Conservation (phyloP, 768 basidiomycete species). For the Lactarius psammicola region DNA sequence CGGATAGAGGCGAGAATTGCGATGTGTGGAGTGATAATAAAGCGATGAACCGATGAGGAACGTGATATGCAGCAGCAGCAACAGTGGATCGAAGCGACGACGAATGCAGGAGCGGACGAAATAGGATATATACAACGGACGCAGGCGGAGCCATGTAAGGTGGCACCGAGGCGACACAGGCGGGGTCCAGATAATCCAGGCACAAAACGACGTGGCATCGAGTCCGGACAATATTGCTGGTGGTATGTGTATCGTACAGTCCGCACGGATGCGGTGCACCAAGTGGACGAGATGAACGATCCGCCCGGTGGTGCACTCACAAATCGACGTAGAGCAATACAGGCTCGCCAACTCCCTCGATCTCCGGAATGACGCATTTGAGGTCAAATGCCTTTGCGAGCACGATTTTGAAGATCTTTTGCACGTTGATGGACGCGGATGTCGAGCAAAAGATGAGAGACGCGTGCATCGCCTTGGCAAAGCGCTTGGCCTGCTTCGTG, state of each 20-base stretch:
- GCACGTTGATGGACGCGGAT: constrained; percentile 97
- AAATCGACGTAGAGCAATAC: constrained; percentile 92
- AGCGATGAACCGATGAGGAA: constrained; percentile 26
- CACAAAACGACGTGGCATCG: constrained; percentile 12
- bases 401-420: constrained; percentile 99
- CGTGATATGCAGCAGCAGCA: constrained; percentile 30
- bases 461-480: constrained; percentile 98
- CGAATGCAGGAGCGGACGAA: constrained; percentile 18
- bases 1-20: constrained; percentile 21
- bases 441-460: constrained; percentile 99
- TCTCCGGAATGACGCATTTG: constrained; percentile 98
- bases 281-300: not conserved
- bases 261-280: constrained; percentile 2
- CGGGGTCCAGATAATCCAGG: not conserved
- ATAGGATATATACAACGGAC: constrained; percentile 23
- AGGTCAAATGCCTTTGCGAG: constrained; percentile 96
- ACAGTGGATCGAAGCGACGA: constrained; percentile 26
- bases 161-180: not conserved
- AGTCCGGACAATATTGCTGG: constrained; percentile 13
- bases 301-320: constrained; percentile 35
- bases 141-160: constrained; percentile 6
- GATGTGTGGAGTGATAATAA: constrained; percentile 22
- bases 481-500: constrained; percentile 98
- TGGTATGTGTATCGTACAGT: constrained; percentile 21
- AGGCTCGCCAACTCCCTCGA: constrained; percentile 95